These are phyloP conservation scores for Candida boleticola DNA, from an alignment of 805 yeast species.

Conservation along the genomic window DNA sequence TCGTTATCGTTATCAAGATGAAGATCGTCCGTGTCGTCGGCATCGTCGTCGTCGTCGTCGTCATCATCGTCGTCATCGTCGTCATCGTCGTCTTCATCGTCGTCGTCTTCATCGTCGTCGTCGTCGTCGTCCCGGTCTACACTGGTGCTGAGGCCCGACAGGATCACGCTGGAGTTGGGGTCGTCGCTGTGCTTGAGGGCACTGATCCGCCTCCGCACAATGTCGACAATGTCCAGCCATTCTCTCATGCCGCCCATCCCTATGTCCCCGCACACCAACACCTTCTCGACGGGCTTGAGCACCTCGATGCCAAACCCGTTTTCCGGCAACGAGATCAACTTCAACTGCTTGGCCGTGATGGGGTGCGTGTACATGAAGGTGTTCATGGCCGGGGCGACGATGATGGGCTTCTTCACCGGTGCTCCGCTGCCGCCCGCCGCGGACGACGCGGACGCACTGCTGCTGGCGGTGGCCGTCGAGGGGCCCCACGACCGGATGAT, in stretches of 20 bases:
- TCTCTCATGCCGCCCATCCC: conserved; percentile 53
- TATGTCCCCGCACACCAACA: conserved; percentile 46
- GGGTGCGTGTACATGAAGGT: conserved; percentile 49
- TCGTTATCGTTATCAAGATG: conserved; percentile 7
- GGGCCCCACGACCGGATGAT: conserved; percentile 45
- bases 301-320: conserved; percentile 43
- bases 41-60: conserved; percentile 13
- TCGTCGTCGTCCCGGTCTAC: conserved; percentile 22
- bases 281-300: conserved; percentile 46
- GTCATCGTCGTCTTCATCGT: conserved; percentile 32
- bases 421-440: neutral
- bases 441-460: neutral
- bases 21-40: conserved; percentile 9
- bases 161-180: conserved; percentile 35
- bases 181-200: conserved; percentile 25
- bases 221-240: conserved; percentile 46
- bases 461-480: neutral
- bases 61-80: conserved; percentile 15
- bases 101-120: conserved; percentile 38
- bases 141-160: neutral
- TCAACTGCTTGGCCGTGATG: conserved; percentile 39
- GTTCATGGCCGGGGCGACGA: conserved; percentile 50
- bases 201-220: conserved; percentile 33
- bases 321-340: conserved; percentile 29
- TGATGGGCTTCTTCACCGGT: conserved; percentile 35